These are phyloP conservation scores for Ramaria sp. DNA, from an alignment of 768 basidiomycete species.

Conservation along the genomic window DNA sequence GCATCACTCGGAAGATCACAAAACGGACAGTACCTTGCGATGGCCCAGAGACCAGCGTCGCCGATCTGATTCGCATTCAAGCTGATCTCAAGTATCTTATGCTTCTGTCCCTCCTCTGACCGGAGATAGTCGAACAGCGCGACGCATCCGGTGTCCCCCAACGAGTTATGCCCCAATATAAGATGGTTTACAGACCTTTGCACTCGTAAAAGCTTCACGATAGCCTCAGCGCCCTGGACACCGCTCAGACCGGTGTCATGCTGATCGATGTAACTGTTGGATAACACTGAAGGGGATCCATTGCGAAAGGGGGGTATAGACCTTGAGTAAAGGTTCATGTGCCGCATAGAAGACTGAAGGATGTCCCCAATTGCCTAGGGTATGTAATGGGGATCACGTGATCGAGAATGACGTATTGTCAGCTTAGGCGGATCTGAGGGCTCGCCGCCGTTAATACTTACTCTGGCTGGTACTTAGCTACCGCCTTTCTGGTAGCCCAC, in stretches of 20 bases:
- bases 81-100: conserved; percentile 39
- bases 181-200: conserved; percentile 18
- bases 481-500: too few relatives aligned
- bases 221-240: conserved; percentile 1
- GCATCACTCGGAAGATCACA: not conserved
- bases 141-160: conserved; percentile 48
- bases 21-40: conserved; percentile 20
- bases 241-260: conserved; percentile 3
- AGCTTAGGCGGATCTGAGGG: too few relatives aligned
- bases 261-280: not conserved
- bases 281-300: not conserved
- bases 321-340: not conserved
- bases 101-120: conserved; percentile 32
- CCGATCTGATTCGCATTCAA: conserved; percentile 50
- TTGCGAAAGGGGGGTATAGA: not conserved
- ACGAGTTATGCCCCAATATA: conserved; percentile 42
- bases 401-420: too few relatives aligned
- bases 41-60: conserved; percentile 42
- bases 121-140: conserved; percentile 43
- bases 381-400: too few relatives aligned
- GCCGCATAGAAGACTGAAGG: too few relatives aligned
- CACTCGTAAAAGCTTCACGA: conserved; percentile 1
- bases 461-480: too few relatives aligned
- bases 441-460: too few relatives aligned
- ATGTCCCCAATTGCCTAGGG: too few relatives aligned